Base-by-base conservation (phyloP, 2,329 filamentous ascomycete genomes). In the Botrytis byssoidea region DNA sequence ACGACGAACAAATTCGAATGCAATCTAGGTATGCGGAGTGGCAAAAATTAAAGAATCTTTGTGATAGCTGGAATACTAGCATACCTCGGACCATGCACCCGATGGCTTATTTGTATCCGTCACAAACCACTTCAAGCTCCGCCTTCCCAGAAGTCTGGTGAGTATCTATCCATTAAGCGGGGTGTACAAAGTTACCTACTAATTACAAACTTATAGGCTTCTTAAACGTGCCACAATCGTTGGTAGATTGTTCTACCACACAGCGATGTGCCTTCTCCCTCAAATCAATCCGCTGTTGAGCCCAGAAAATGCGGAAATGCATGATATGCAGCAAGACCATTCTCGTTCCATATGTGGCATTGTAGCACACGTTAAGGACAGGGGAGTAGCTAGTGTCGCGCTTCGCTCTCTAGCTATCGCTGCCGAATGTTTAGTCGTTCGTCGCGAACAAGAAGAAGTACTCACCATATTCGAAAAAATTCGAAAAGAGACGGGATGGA, bases 321-420 rank as follows among this genome's bases (percentile, higher is more conserved):
- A 88, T 65, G 85, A 87, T 7, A 87, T 92, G 79, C 90, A 92
- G 78, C 85, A 91, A 67, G 88, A 89, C 75, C 93, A 98, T 80
- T 92, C 94, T 0, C 91, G 92, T 77, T 91, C 95, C 80, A 91
- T 97, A 37, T 98, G 95, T 80, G 95, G 95, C 22, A 97, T 98
- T 75, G 90, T 93, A 37, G 93, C 93, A 3, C 94, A 97, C 80
- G 90, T 92, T 70, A 93, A 94, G 79, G 94, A 97, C 80, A 87
- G 89, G 40, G 93, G 93, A 42, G 90, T 97, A 46, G 90, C 92
- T 16, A 92, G 89, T 68, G 90, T 97, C 16, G 93, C 93, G 3
- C 89, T 96, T 57, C 91, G 92, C 16, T 94, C 92, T 48, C 86
- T 98, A 10, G 90, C 91, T 57, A 91, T 96, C 72, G 93, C 93